Percentiles rank a stretch among this genome's conserved stretches.
These are phyloP conservation scores for Aspergillus asperescens DNA, from an alignment of 495 filamentous ascomycete species.

Conservation along the genomic window DNA sequence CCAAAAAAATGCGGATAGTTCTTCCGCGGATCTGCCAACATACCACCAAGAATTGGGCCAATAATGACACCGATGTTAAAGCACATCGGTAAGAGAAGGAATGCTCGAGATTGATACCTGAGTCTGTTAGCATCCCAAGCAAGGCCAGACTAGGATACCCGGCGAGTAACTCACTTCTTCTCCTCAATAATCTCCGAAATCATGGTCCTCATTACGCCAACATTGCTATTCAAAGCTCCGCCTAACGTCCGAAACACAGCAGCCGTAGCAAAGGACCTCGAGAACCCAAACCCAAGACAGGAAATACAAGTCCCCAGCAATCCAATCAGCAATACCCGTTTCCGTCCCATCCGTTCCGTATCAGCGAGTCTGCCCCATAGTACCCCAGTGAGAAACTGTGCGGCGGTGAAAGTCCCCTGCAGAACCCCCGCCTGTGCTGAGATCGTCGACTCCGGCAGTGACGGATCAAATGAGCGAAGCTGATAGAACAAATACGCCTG, in stretches of 20 bases:
- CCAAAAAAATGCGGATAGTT: conserved; percentile 65
- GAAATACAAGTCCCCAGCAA: conserved; percentile 66
- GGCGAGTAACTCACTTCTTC: conserved; percentile 42
- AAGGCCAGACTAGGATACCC: not conserved
- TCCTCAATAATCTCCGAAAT: conserved; percentile 72
- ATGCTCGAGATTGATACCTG: conserved; percentile 67
- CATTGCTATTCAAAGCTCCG: conserved; percentile 73
- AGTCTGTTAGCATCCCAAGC: not conserved
- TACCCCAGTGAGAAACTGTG: conserved; percentile 74
- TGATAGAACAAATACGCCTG: conserved; percentile 73
- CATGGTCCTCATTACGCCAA: conserved; percentile 78
- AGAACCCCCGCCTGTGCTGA: conserved; percentile 71
- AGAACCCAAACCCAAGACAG: conserved; percentile 75
- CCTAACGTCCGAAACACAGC: conserved; percentile 67
- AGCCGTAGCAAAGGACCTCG: conserved; percentile 60
- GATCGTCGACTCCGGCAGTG: conserved; percentile 60
- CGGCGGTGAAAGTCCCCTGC: conserved; percentile 69
- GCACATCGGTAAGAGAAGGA: conserved; percentile 74
- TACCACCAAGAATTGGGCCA: conserved; percentile 59
- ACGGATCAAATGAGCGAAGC: conserved; percentile 61
- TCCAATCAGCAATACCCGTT: conserved; percentile 71
- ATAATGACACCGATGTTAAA: conserved; percentile 73
- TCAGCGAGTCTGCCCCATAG: conserved; percentile 75
- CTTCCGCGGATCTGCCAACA: conserved; percentile 64
- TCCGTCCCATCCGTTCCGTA: conserved; percentile 62